Percentiles rank a stretch among this genome's conserved stretches.
Evolutionary conservation across 352 stramenopile genomes (phyloP).

Genomic region (Phytophthora citrophthora): DNA sequence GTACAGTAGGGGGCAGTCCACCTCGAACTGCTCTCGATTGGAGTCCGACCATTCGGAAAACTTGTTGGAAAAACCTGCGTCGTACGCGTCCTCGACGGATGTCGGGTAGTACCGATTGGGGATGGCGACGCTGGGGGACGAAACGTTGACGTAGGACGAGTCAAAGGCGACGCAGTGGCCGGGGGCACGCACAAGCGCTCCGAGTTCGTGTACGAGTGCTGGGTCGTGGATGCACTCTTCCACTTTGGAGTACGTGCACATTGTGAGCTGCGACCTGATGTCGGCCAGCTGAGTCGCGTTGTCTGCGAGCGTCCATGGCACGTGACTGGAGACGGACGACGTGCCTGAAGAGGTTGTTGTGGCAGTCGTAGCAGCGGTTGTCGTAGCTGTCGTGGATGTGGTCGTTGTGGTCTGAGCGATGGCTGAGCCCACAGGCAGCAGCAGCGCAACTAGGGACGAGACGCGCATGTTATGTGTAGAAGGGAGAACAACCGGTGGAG

Average conservation of each 20-base stretch:
- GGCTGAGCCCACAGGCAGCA: constrained; percentile 19
- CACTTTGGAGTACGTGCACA: constrained; percentile 71
- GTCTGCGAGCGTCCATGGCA: constrained; percentile 50
- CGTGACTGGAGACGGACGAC: constrained; percentile 31
- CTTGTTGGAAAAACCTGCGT: constrained; percentile 57
- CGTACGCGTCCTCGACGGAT: constrained; percentile 53
- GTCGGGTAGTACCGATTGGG: constrained; percentile 68
- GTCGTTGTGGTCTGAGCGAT: constrained; percentile 11
- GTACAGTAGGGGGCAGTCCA: constrained; percentile 68
- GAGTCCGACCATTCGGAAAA: constrained; percentile 63
- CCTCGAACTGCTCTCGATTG: constrained; percentile 65
- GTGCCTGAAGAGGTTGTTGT: constrained; percentile 11
- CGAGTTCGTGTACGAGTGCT: constrained; percentile 39
- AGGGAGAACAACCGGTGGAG: constrained; percentile 15
- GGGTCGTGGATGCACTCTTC: constrained; percentile 60
- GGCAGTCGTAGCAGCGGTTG: constrained; percentile 7
- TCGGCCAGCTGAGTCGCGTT: constrained; percentile 41
- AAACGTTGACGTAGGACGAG: constrained; percentile 52
- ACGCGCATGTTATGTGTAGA: constrained; percentile 21
- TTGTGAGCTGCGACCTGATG: constrained; percentile 46
- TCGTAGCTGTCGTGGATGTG: constrained; percentile 9
- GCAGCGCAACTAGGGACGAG: constrained; percentile 17
- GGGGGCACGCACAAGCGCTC: constrained; percentile 40
- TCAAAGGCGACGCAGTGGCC: constrained; percentile 63
- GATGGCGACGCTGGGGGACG: constrained; percentile 31